Evolutionary conservation across 2,329 filamentous ascomycete species (phyloP), one percentile per base, ranked within the genome.

Genomic region (Fragosphaeria purpurea): DNA sequence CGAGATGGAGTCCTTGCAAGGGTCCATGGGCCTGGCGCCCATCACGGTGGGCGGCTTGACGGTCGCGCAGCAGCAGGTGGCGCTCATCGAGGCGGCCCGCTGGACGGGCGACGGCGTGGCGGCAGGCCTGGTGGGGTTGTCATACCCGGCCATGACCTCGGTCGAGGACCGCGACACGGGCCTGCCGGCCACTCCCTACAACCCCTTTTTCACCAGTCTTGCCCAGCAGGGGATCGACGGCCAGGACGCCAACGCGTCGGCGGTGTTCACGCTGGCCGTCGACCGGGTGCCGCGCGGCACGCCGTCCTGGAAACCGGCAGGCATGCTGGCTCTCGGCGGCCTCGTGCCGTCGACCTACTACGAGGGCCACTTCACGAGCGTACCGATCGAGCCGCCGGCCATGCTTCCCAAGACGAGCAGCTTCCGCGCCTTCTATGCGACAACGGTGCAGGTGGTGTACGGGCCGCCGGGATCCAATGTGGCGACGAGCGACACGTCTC

Each of bases 51-150:
- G 63, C 11, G 70, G 70, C 1, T 64, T 78, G 44, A 69, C 65
- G 2, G 70, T 73, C 0, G 58, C 64, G 34, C 50, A 62, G 7
- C 72, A 76, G 57, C 65, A 70, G 35, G 62, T 79, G n/a, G 73
- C 66, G 0, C 54, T 75, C 12, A 72, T 73, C 4, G 64, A 70
- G 45, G 55, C 59, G 38, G 67, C 70, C 0, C 65, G 62, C 10
- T 73, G 68, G 63, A 58, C 64, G 13, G 72, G 72, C 7, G 71
- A 76, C 50, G 65, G 63, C 1, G 60, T 66, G 22, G 70, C 70
- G 1, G 70, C 67, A 32, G 76, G 76, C 3, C 60, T 79, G 2
- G 56, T 79, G 4, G 76, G 76, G 1, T 64, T 80, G 10, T 73
- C 66, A 1, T 79, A 75, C 56, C 69, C 72, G 7, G 63, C 67